phyloP scores from a whole-genome alignment of 2,329 filamentous ascomycete species.

The Colletotrichum endophyticum region DNA sequence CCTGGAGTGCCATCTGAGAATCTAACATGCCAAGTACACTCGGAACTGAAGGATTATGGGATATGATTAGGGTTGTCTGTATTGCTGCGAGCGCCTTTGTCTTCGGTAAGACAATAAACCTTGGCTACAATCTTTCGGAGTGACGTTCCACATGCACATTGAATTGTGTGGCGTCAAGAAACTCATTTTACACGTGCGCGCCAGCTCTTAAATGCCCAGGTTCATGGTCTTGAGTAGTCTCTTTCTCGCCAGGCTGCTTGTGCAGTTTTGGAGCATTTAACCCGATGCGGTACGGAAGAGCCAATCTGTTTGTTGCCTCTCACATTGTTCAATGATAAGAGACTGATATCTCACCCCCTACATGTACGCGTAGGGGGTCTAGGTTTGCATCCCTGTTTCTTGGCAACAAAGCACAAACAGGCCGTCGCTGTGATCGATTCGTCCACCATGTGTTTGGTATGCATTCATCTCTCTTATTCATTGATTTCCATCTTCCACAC shows the following conservation, averaged over 20 bases:
- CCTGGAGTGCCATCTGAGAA: neutral
- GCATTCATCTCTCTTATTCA: neutral
- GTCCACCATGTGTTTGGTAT: no score
- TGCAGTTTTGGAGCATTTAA: no score
- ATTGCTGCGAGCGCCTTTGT: neutral
- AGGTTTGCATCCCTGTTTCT: no score
- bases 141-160: neutral
- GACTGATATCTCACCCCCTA: no score
- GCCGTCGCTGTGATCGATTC: no score
- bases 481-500: conserved; percentile 7
- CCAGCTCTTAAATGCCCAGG: neutral
- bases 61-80: neutral
- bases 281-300: no score
- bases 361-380: no score
- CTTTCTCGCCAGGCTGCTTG: no score
- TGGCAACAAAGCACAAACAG: no score
- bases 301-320: no score
- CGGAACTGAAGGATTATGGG: neutral
- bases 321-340: no score
- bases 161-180: neutral
- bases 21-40: neutral
- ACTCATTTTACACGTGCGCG: neutral
- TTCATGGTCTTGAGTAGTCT: neutral
- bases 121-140: neutral
- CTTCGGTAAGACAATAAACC: neutral